Evolutionary conservation across 768 basidiomycete species (phyloP).

Genomic region (Trametes cinnabarina): DNA sequence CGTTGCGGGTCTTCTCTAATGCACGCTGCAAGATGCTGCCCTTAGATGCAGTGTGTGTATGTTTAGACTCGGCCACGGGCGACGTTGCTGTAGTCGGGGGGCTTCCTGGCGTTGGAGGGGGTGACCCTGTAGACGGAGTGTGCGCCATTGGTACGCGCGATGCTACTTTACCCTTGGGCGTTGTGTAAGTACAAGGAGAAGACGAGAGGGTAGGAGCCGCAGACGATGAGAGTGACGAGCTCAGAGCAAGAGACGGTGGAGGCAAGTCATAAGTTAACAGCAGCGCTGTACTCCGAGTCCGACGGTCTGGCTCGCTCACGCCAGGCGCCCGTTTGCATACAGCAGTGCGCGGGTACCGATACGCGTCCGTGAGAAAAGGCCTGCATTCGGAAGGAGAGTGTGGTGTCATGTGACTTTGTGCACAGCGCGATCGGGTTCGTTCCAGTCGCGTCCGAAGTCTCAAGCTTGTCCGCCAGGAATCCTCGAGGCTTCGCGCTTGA

Average conservation of each 20-base stretch:
- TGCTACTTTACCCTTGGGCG: too few relatives aligned
- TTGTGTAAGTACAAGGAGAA: too few relatives aligned
- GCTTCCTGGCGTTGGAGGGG: constrained; percentile 6
- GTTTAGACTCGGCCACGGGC: neutral
- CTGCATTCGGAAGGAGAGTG: neutral
- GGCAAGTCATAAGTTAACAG: neutral
- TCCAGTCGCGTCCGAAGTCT: too few relatives aligned
- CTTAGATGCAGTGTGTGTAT: constrained; percentile 12
- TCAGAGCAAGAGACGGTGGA: neutral
- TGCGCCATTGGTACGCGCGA: too few relatives aligned
- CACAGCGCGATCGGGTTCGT: neutral
- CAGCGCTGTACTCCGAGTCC: too few relatives aligned
- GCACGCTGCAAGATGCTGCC: constrained; percentile 28
- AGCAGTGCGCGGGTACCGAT: too few relatives aligned
- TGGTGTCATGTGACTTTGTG: constrained; percentile 4
- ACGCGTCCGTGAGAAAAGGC: constrained; percentile 10
- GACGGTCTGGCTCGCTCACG: too few relatives aligned
- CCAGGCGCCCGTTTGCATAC: too few relatives aligned
- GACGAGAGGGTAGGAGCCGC: neutral
- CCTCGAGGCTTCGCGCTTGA: constrained; percentile 18
- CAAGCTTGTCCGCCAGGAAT: constrained; percentile 15
- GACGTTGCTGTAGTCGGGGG: constrained; percentile 8
- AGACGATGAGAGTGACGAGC: neutral
- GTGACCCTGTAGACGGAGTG: neutral
- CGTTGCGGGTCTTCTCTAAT: constrained; percentile 59